Base-by-base conservation (phyloP, 2,329 filamentous ascomycete species). In the Helotiales sp. region DNA sequence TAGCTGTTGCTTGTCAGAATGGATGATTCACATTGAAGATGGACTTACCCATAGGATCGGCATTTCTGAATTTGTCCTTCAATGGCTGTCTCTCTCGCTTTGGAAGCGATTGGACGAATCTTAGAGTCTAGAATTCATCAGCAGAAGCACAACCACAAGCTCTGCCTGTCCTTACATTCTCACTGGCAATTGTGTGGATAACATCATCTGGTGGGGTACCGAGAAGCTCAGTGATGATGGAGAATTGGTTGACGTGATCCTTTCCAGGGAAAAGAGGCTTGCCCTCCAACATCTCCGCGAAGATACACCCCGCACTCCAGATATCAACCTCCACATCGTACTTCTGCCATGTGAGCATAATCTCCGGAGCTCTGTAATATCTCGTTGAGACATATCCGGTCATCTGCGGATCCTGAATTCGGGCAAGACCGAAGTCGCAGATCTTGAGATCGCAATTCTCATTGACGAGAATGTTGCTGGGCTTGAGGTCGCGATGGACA, bases 301-400 rank as follows among this genome's bases (percentile, higher is more conserved):
- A 98, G 73, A 99, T 99, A 77, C 95, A 99, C 60, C 95, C 95
- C 17, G 93, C 93, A 73, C 95, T 98, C 95, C 95, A 99, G 73
- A 99, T 96, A 74, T 99, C 95, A 58, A 99, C 95, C 78, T 98
- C 95, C 48, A 98, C 88, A 68, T 99, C 95, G 77, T 99, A 99
- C 79, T 99, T 99, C 81, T 99, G 95, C 95, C 95, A 99, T 64
- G 95, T 98, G 73, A 99, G 91, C 95, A 99, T 99, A 73, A 99
- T 99, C 77, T 99, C 95, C 17, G 95, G 95, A 8, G 95, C 95
- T 71, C 95, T 88, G 82, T 99, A 99, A 82, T 99, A 99, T 81
- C 95, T 84, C 62, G 95, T 99, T 48, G 95, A 98, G 60, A 99
- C 95, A 73, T 99, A 99, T 67, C 95, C 95, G 40, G 95, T 99